phyloP scores from a whole-genome alignment of 768 basidiomycete genomes.

The Podaxis mareebaensis region DNA sequence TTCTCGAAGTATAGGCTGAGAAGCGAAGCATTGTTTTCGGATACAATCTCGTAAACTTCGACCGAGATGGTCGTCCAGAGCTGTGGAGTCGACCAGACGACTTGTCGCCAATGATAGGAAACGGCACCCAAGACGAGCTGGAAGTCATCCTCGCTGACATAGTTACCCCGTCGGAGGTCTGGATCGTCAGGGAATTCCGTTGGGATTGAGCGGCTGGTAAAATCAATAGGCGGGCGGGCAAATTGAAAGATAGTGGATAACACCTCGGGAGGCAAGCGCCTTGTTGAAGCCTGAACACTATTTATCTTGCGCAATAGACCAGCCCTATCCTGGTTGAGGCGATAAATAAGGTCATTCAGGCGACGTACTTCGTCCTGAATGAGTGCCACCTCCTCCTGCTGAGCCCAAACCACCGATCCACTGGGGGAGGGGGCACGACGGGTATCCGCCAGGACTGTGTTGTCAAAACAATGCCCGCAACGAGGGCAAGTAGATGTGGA shows the following conservation, averaged over 20 bases:
- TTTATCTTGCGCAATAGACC: neutral
- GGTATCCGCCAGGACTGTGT: neutral
- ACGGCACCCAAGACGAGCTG: constrained; percentile 3
- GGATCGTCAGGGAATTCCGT: no score
- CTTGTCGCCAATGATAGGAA: neutral
- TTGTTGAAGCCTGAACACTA: neutral
- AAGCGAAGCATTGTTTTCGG: neutral
- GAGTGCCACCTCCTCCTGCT: neutral
- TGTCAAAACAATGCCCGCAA: neutral
- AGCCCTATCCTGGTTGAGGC: neutral
- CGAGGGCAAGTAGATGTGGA: neutral
- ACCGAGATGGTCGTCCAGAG: constrained; percentile 7
- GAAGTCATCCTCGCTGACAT: neutral
- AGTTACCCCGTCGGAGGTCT: neutral
- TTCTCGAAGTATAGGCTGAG: constrained; percentile 6
- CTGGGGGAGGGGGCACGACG: neutral
- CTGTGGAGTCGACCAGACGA: constrained; percentile 2
- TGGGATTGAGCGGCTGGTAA: neutral
- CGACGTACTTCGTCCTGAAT: neutral
- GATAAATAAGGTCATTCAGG: neutral
- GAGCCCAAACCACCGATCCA: neutral
- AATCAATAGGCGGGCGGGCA: neutral
- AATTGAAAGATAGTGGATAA: constrained; percentile 10
- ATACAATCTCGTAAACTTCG: neutral
- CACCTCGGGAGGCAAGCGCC: neutral